phyloP scores from a whole-genome alignment of 768 basidiomycete genomes.

The Agrocybe pediades region DNA sequence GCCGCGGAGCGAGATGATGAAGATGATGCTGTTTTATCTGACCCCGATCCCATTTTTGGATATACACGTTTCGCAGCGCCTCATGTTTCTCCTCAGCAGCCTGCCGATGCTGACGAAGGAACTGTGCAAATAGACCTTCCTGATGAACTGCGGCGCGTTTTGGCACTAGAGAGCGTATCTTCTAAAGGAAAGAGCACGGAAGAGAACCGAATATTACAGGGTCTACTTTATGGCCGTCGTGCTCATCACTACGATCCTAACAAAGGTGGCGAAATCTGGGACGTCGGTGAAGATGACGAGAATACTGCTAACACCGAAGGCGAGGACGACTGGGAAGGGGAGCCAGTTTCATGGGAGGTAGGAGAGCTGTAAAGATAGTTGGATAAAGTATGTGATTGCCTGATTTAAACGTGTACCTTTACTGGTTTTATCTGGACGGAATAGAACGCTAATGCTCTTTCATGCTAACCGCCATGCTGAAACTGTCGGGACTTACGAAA shows the following conservation, averaged over 20 bases:
- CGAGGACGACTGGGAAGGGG: slow-evolving; percentile 79
- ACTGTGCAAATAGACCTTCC: slow-evolving; percentile 61
- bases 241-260: slow-evolving; percentile 58
- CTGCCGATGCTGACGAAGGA: slow-evolving; percentile 29
- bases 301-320: slow-evolving; percentile 35
- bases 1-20: slow-evolving; percentile 25
- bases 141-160: slow-evolving; percentile 62
- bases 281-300: slow-evolving; percentile 59
- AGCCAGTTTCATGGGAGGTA: slow-evolving; percentile 80
- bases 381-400: slow-evolving; percentile 18
- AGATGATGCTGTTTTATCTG: slow-evolving; percentile 31
- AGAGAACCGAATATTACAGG: slow-evolving; percentile 58
- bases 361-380: slow-evolving; percentile 60
- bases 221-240: slow-evolving; percentile 61
- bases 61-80: slow-evolving; percentile 32
- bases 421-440: slow-evolving; percentile 19
- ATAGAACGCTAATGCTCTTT: slow-evolving; percentile 14
- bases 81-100: slow-evolving; percentile 26
- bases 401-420: slow-evolving; percentile 21
- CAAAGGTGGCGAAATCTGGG: slow-evolving; percentile 77
- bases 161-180: slow-evolving; percentile 58
- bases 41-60: slow-evolving; percentile 35
- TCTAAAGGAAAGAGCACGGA: slow-evolving; percentile 40
- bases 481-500: background rate
- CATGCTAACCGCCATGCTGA: slow-evolving; percentile 10